Evolutionary conservation across 352 stramenopile species (phyloP), one percentile per base, ranked within the genome.

Genomic region (Peronospora destructor): DNA sequence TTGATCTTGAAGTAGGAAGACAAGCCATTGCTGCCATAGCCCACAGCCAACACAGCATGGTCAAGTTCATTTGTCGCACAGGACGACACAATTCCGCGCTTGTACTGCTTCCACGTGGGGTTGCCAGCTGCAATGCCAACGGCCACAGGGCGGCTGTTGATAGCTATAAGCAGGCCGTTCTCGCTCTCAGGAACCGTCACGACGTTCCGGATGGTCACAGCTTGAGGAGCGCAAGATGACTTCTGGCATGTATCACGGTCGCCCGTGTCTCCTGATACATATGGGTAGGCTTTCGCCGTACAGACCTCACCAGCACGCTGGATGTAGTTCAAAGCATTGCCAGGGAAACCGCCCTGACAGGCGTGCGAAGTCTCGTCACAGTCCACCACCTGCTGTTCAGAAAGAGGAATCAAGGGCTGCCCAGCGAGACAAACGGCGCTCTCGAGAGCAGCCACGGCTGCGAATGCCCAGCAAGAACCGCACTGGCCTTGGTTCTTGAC

Each of bases 401-500:
- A 95, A 8, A 98, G 76, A 51, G 84, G 66, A 19, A 82, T 75
- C 1, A 97, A 63, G 9, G 67, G 56, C 7, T 68, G 51, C 5
- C 76, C 88, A 30, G 71, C 64, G 11, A 98, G 68, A 19, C 85
- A 95, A 53, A 96, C 69, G 6, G 85, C 89, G 21, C 81, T 95
- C 61, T 98, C 93, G 2, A 97, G 69, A 12, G 82, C 83, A 30
- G 89, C 91, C 0, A 96, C 76, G 1, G 92, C 87, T 1, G 94
- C 95, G 67, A 99, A 99, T 0, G 91, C 90, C 95, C 96, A 99
- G 74, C 96, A 99, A n/a, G 88, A 97, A 33, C 96, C 95, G 63
- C 96, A 99, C 6, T 85, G 52, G 7, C 91, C 96, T 68, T 99
- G 96, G 67, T 98, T 93, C 61, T 98, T 98, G 14, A 99, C 61